Base-by-base conservation (phyloP, 305 asterid species). In the Fraxinus albicans region DNA sequence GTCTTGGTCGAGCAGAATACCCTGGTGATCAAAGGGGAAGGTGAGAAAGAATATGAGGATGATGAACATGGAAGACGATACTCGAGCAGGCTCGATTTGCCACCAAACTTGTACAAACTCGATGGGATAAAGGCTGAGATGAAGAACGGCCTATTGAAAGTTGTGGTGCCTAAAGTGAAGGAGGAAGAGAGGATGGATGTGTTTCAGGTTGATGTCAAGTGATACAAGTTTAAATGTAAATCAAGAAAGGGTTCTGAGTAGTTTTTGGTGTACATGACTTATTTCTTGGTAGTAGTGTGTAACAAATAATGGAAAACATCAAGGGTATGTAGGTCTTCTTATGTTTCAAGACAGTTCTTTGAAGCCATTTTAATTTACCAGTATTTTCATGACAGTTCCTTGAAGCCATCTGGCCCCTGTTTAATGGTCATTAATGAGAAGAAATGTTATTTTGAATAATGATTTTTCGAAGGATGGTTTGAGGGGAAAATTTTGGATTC, bases 81-180 rank as follows among this genome's bases (percentile, higher is more conserved):
- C 72, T 82, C 88, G 23, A 82, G 86, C 10, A 83, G 88, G 74
- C 70, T 89, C 0, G 78, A 80, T 17, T 12, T 89, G 82, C 83
- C 89, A 1, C 77, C 83, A 6, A 77, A 86, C 17, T 1, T 82
- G 23, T 87, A 87, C 80, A 82, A 87, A 60, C 6, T 84, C 8
- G 63, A 53, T 53, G 63, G 63, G 63, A 53, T 53, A 53, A 53
- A 53, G 63, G 63, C 63, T 5, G 63, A 53, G 63, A 53, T 53
- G 23, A 53, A 53, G 63, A 53, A 53, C 63, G 63, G 63, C 2
- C 23, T 53, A 17, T 53, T 53, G 63, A 53, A 53, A 53, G 23
- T 53, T 53, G 23, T 53, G 63, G 93, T 94, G 63, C 98, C 99
- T 7, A 93, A 89, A 86, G 91, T 89, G 10, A 89, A 92, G 83